A percentile compares a stretch with the other conserved stretches of the same genome.
Evolutionary conservation across 2,329 filamentous ascomycete genomes (phyloP).

Genomic region (Acrocalymma vagum): DNA sequence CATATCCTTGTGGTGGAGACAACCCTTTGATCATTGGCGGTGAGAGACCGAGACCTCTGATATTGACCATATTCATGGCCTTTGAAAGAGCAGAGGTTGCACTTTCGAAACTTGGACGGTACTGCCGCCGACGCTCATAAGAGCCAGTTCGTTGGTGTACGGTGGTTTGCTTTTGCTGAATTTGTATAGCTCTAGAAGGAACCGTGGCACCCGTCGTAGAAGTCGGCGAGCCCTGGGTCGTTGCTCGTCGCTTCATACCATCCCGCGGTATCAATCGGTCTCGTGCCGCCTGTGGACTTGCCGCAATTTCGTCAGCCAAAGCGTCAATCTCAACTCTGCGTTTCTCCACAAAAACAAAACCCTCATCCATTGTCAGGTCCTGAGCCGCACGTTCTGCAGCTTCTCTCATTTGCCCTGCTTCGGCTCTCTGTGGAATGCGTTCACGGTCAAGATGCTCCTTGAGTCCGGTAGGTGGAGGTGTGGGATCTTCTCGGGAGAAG

Average conservation of each 20-base stretch:
- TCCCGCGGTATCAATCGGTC: constrained; percentile 60
- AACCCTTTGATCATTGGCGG: constrained; percentile 67
- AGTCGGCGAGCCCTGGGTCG: constrained; percentile 76
- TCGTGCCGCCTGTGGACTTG: constrained; percentile 71
- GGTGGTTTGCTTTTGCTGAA: constrained; percentile 70
- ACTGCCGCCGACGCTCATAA: constrained; percentile 80
- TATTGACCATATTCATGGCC: constrained; percentile 91
- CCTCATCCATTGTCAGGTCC: constrained; percentile 88
- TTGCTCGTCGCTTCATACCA: constrained; percentile 76
- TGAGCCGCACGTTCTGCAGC: constrained; percentile 75
- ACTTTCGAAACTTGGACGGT: constrained; percentile 75
- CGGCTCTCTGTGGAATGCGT: constrained; percentile 49
- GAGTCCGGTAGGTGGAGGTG: constrained; percentile 56
- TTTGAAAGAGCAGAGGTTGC: constrained; percentile 93
- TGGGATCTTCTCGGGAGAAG: constrained; percentile 59
- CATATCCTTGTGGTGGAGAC: constrained; percentile 79
- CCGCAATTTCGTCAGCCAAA: constrained; percentile 91
- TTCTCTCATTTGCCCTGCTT: constrained; percentile 49
- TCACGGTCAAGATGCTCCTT: constrained; percentile 57
- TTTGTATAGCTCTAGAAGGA: constrained; percentile 77
- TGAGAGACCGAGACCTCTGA: constrained; percentile 74
- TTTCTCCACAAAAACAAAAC: constrained; percentile 97
- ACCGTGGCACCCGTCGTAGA: constrained; percentile 75
- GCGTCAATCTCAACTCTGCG: constrained; percentile 95
- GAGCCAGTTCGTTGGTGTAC: constrained; percentile 78